phyloP scores from a whole-genome alignment of 1,284 basidiomycete genomes.

The Calocybe gambosa region DNA sequence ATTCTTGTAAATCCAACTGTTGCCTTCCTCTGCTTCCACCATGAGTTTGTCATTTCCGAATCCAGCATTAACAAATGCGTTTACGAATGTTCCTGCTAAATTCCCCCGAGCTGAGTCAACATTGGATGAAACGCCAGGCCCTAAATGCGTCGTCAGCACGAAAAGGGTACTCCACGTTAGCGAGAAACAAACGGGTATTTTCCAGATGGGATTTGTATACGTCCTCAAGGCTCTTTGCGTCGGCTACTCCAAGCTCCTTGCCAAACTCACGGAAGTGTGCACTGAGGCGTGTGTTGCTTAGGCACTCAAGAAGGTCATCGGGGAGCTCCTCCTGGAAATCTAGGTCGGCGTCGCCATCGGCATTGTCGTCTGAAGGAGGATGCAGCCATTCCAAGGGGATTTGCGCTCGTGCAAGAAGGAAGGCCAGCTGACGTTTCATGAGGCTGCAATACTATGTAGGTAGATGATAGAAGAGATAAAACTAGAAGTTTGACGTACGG shows the following conservation, averaged over 20 bases:
- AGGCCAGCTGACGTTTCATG: constrained; percentile 96
- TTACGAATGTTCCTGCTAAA: constrained; percentile 95
- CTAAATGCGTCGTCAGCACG: constrained; percentile 26
- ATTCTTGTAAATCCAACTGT: constrained; percentile 99
- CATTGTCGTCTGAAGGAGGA: constrained; percentile 44
- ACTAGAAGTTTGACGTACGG: constrained; percentile 44
- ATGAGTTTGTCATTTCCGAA: constrained; percentile 99
- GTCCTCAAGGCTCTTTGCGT: constrained; percentile 91
- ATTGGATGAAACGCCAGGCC: constrained; percentile 57
- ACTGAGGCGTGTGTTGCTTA: constrained; percentile 84
- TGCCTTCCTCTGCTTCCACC: constrained; percentile 93
- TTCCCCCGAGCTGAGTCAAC: constrained; percentile 95
- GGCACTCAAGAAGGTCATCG: constrained; percentile 78
- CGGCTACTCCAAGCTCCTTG: constrained; percentile 89
- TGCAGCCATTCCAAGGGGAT: constrained; percentile 90
- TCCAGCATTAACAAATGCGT: constrained; percentile 98
- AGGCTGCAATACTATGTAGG: constrained; percentile 36
- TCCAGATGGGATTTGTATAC: constrained; percentile 98
- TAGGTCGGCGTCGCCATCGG: constrained; percentile 48
- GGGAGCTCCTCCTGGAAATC: constrained; percentile 62
- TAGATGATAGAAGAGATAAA: not conserved
- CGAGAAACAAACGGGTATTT: constrained; percentile 59
- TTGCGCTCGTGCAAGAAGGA: constrained; percentile 89
- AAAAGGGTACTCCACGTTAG: not conserved
- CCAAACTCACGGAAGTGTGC: constrained; percentile 87